Conservation (phyloP, 2,329 filamentous ascomycete genomes). For the Pseudophaeomoniella oleicola region DNA sequence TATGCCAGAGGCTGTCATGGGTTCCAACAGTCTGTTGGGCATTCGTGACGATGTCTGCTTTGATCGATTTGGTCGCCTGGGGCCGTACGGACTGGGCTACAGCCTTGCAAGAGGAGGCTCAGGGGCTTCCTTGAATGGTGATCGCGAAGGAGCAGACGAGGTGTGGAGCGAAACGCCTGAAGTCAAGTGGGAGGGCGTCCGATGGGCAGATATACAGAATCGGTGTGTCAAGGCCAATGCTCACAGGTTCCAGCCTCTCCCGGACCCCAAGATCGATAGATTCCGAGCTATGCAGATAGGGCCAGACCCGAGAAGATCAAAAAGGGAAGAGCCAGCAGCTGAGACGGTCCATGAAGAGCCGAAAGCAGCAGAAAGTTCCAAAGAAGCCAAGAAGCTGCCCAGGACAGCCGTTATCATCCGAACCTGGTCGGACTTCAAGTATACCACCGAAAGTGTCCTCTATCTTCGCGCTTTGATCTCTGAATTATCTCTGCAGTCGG, state of each 20-base stretch:
- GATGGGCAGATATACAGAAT: slow-evolving; percentile 67
- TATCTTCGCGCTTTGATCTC: slow-evolving; percentile 71
- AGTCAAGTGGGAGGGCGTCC: slow-evolving; percentile 61
- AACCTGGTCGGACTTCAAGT: slow-evolving; percentile 66
- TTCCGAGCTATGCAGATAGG: slow-evolving; percentile 14
- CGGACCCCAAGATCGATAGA: slow-evolving; percentile 19
- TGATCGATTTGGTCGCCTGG: slow-evolving; percentile 75
- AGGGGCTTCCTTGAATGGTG: slow-evolving; percentile 72
- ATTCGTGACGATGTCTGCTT: slow-evolving; percentile 81
- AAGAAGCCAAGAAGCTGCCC: slow-evolving; percentile 16
- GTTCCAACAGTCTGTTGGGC: slow-evolving; percentile 70
- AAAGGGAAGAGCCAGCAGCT: slow-evolving; percentile 9
- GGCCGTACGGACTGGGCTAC: slow-evolving; percentile 84
- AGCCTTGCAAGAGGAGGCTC: slow-evolving; percentile 62
- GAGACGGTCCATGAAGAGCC: slow-evolving; percentile 4
- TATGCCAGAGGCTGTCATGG: slow-evolving; percentile 71
- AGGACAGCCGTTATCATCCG: slow-evolving; percentile 67
- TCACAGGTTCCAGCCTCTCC: slow-evolving; percentile 45
- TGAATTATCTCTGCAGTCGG: slow-evolving; percentile 62
- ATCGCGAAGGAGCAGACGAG: slow-evolving; percentile 62
- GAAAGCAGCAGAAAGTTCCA: slow-evolving; percentile 6
- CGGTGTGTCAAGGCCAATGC: slow-evolving; percentile 59
- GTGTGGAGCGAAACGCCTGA: slow-evolving; percentile 60
- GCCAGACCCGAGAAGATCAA: background rate
- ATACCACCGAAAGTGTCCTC: slow-evolving; percentile 62